Percentiles rank a stretch among this genome's conserved stretches.
phyloP scores from a whole-genome alignment of 352 stramenopile genomes.

The Pythium periplocum region DNA sequence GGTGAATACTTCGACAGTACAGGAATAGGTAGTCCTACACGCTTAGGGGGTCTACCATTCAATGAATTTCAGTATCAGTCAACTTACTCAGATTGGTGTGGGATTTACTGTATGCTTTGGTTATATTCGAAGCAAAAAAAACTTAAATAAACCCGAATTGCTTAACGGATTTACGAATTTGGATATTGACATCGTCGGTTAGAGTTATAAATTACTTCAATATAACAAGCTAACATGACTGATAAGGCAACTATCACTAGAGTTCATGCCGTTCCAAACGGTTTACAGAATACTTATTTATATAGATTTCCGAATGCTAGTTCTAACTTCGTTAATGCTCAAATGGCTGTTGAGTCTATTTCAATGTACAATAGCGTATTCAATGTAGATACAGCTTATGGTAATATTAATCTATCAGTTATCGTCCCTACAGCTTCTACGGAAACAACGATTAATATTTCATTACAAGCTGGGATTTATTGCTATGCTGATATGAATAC shows the following conservation, averaged over 20 bases:
- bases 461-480: conserved; percentile 16
- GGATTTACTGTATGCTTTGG: conserved; percentile 7
- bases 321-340: conserved; percentile 17
- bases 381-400: conserved; percentile 18
- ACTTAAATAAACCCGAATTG: not conserved
- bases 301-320: conserved; percentile 6
- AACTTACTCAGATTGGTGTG: conserved; percentile 5
- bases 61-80: conserved; percentile 8
- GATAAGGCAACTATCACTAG: conserved; percentile 4
- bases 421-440: conserved; percentile 16
- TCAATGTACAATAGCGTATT: conserved; percentile 19
- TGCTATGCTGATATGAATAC: conserved; percentile 15
- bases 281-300: conserved; percentile 14
- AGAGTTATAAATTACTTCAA: not conserved
- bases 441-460: conserved; percentile 10
- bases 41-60: conserved; percentile 3
- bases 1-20: conserved; percentile 9
- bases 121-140: conserved; percentile 7
- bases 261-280: conserved; percentile 21
- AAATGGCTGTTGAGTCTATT: conserved; percentile 15
- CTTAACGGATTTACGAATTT: conserved; percentile 6
- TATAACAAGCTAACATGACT: conserved; percentile 5
- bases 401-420: conserved; percentile 16
- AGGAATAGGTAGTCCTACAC: conserved; percentile 2
- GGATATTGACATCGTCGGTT: conserved; percentile 4